Percentiles rank a stretch among this genome's conserved stretches.
Conservation (phyloP, 805 yeast species). For the Ogataea minuta region DNA sequence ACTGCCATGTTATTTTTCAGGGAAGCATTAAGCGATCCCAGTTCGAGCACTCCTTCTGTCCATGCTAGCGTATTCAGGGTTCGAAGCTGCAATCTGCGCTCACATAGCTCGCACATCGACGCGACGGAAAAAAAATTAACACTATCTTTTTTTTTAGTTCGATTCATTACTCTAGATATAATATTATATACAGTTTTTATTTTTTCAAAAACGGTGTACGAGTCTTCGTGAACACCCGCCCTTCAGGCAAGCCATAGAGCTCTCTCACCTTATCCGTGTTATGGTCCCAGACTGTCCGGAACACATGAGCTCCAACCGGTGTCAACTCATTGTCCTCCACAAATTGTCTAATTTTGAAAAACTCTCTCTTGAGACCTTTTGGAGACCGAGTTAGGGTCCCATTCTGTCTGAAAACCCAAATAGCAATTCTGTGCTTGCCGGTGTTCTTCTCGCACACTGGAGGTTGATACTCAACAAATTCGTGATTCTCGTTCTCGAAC, state of each 20-base stretch:
- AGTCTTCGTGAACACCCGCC: constrained; percentile 71
- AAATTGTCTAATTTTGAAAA: constrained; percentile 73
- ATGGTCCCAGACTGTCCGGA: constrained; percentile 85
- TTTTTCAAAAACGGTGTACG: constrained; percentile 30
- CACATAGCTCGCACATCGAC: constrained; percentile 5
- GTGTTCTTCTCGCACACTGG: constrained; percentile 88
- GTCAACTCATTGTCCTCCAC: constrained; percentile 51
- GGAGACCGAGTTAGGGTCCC: constrained; percentile 25
- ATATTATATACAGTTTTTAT: constrained; percentile 15
- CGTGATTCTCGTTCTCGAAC: constrained; percentile 37
- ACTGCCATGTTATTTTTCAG: constrained; percentile 81
- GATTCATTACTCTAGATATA: not conserved
- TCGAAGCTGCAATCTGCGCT: constrained; percentile 33
- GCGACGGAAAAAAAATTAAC: not conserved
- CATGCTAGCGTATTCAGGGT: constrained; percentile 50
- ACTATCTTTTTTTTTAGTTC: not conserved
- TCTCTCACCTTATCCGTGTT: constrained; percentile 66
- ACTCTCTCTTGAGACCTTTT: constrained; percentile 37
- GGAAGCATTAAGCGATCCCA: constrained; percentile 57
- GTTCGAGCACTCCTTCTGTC: constrained; percentile 45
- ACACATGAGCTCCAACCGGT: constrained; percentile 90
- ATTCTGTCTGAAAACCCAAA: constrained; percentile 86
- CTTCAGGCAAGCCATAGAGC: constrained; percentile 68
- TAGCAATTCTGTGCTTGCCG: constrained; percentile 75
- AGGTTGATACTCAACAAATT: constrained; percentile 64